phyloP scores from a whole-genome alignment of 2,329 filamentous ascomycete species.

The Exophiala sp. region DNA sequence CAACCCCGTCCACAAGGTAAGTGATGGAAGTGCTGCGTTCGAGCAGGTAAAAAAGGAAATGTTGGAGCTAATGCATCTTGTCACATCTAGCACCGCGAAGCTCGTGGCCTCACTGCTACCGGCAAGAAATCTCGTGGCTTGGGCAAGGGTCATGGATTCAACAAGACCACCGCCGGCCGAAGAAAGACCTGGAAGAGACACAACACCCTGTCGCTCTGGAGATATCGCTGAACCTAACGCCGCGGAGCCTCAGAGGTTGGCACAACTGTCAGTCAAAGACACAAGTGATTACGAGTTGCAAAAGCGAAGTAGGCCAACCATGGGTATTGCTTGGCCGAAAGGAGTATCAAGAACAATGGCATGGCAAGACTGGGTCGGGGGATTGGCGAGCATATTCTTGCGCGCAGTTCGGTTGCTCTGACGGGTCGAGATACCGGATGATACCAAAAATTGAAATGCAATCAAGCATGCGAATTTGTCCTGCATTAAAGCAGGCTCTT shows the following conservation, averaged over 20 bases:
- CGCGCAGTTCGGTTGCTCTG: neutral
- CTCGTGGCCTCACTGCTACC: constrained; percentile 91
- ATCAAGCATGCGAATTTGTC: constrained; percentile 1
- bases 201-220: constrained; percentile 98
- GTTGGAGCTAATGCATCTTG: constrained; percentile 5
- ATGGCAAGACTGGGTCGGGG: neutral
- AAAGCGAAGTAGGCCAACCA: neutral
- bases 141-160: constrained; percentile 98
- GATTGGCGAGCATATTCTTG: neutral
- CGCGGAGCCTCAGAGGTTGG: neutral
- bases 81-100: constrained; percentile 73
- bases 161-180: constrained; percentile 93
- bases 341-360: neutral
- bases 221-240: constrained; percentile 60
- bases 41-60: neutral
- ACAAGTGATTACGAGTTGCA: neutral
- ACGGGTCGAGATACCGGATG: neutral
- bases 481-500: neutral
- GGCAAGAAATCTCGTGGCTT: constrained; percentile 99
- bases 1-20: constrained; percentile 92
- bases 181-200: constrained; percentile 99
- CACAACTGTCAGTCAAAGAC: neutral
- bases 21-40: constrained; percentile 13
- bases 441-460: constrained; percentile 6
- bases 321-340: neutral